These are phyloP conservation scores for Chaetomium olivaceum DNA, from an alignment of 2,329 filamentous ascomycete species.

Conservation along the genomic window DNA sequence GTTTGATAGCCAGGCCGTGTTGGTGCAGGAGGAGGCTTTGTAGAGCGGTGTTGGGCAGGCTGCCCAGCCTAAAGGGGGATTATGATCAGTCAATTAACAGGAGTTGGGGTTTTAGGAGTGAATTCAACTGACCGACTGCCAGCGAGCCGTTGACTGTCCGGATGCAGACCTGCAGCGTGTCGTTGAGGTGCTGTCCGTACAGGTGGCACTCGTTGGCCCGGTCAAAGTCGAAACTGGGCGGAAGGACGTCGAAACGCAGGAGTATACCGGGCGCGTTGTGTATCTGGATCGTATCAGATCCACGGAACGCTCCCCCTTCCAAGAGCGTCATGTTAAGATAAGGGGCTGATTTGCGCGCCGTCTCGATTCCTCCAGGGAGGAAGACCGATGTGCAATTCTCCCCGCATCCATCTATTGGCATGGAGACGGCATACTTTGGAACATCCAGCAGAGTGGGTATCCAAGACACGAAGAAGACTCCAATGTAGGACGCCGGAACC, in stretches of 20 bases:
- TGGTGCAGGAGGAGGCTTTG: not conserved
- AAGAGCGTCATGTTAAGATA: slow-evolving; percentile 15
- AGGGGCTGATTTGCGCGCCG: not conserved
- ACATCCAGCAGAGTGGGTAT: slow-evolving; percentile 13
- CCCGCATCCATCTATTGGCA: not conserved
- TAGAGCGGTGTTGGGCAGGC: slow-evolving; percentile 10
- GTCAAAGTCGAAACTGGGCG: slow-evolving; percentile 10
- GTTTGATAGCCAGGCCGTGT: slow-evolving; percentile 1
- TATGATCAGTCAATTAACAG: not conserved
- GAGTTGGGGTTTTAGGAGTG: not conserved
- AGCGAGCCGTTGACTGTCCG: not conserved
- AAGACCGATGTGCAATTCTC: slow-evolving; percentile 6
- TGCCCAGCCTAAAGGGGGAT: slow-evolving; percentile 4
- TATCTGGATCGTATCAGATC: slow-evolving; percentile 12
- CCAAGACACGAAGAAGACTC: slow-evolving; percentile 12
- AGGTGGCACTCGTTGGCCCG: not conserved
- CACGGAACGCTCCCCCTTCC: slow-evolving; percentile 7
- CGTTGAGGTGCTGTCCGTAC: slow-evolving; percentile 12
- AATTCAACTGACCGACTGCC: slow-evolving; percentile 3
- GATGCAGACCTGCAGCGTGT: slow-evolving; percentile 14
- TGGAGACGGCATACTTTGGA: slow-evolving; percentile 10
- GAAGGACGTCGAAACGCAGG: not conserved
- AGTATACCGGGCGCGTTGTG: slow-evolving; percentile 14
- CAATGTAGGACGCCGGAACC: slow-evolving; percentile 7
- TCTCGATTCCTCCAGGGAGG: slow-evolving; percentile 14